Percentiles rank a stretch among this genome's conserved stretches.
Conservation (phyloP, 1,284 basidiomycete genomes). For the Lignosus rhinocerotis region DNA sequence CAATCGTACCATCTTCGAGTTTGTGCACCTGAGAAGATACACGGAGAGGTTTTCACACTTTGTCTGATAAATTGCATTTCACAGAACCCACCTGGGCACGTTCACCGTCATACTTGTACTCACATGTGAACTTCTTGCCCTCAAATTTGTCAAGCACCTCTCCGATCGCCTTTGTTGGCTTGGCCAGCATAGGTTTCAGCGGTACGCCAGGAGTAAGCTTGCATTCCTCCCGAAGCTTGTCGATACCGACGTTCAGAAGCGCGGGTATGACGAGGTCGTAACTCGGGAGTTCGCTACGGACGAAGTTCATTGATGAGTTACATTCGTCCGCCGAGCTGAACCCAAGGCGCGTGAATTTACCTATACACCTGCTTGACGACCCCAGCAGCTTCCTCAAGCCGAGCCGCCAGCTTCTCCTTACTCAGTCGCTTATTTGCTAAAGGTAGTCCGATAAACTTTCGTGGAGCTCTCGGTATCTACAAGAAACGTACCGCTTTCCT, state of each 20-base stretch:
- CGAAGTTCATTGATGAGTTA: not conserved
- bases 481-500: slow-evolving; percentile 43
- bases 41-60: not conserved
- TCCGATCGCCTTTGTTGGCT: slow-evolving; percentile 98
- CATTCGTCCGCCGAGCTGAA: not conserved
- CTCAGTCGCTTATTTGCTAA: slow-evolving; percentile 73
- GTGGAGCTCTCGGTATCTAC: not conserved
- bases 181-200: slow-evolving; percentile 99
- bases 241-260: slow-evolving; percentile 79
- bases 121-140: slow-evolving; percentile 94
- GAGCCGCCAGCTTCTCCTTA: slow-evolving; percentile 70
- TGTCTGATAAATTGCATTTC: not conserved
- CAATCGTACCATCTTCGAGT: slow-evolving; percentile 77
- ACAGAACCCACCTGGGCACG: slow-evolving; percentile 75
- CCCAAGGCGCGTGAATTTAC: slow-evolving; percentile 40
- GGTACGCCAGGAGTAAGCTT: slow-evolving; percentile 95
- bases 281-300: slow-evolving; percentile 82
- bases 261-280: slow-evolving; percentile 97
- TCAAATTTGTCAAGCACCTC: slow-evolving; percentile 98
- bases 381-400: slow-evolving; percentile 80
- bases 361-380: slow-evolving; percentile 92
- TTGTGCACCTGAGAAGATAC: slow-evolving; percentile 69
- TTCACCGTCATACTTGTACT: slow-evolving; percentile 99
- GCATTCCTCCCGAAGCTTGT: slow-evolving; percentile 72
- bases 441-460: not conserved